Evolutionary conservation across 306 rosid genomes (phyloP).

Genomic region (Hylodesmum podocarpum): DNA sequence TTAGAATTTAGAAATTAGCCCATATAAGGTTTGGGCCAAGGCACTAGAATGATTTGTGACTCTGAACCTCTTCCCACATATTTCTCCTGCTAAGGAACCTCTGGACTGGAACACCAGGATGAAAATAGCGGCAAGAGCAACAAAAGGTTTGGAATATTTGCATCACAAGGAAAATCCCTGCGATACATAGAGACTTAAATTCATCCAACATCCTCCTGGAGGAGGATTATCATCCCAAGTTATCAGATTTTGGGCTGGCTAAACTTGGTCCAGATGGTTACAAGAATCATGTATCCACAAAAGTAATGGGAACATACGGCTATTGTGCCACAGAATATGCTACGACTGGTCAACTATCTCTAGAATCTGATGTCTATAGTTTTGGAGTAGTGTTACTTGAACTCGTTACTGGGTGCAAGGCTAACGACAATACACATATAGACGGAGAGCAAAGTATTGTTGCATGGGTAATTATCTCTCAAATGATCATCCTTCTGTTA

Average conservation of each 20-base stretch:
- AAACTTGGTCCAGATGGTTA: constrained; percentile 96
- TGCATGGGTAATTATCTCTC: constrained; percentile 74
- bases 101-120: constrained; percentile 95
- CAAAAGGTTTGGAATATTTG: constrained; percentile 93
- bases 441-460: constrained; percentile 94
- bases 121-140: constrained; percentile 99
- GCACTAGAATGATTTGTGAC: constrained; percentile 18
- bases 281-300: constrained; percentile 92
- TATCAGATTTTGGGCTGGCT: constrained; percentile 96
- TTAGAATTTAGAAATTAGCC: too few species aligned
- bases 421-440: constrained; percentile 75
- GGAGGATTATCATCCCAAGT: constrained; percentile 86
- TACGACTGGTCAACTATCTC: constrained; percentile 95
- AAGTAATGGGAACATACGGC: constrained; percentile 97
- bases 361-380: constrained; percentile 89
- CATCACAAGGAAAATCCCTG: constrained; percentile 93
- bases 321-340: constrained; percentile 97
- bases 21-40: too few species aligned
- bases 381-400: constrained; percentile 96
- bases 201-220: constrained; percentile 93
- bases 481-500: not conserved
- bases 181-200: constrained; percentile 87
- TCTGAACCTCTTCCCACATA: constrained; percentile 49
- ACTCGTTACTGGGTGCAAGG: constrained; percentile 94
- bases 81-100: constrained; percentile 77